Evolutionary conservation across 2,329 filamentous ascomycete genomes (phyloP).

Genomic region (Aspergillus calidoustus): DNA sequence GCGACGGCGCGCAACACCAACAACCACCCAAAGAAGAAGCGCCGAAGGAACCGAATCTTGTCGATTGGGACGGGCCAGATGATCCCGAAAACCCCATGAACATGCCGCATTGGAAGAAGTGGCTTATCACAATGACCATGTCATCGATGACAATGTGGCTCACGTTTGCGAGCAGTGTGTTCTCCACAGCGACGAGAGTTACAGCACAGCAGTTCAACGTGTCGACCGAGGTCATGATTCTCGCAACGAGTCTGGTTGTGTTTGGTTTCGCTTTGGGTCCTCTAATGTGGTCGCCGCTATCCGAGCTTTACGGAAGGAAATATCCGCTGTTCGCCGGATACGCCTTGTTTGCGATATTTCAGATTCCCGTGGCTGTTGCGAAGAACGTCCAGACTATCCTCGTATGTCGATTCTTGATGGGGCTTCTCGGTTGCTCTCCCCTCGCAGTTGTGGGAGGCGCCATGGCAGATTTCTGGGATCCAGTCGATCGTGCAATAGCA

Average conservation of each 20-base stretch:
- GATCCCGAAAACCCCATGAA: conserved; percentile 41
- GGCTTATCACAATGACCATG: conserved; percentile 41
- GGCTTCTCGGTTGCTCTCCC: conserved; percentile 57
- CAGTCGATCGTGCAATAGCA: conserved; percentile 52
- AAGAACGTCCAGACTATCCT: conserved; percentile 60
- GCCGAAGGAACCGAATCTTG: conserved; percentile 34
- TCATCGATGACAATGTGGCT: conserved; percentile 47
- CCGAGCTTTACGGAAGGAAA: conserved; percentile 56
- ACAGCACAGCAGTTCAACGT: conserved; percentile 51
- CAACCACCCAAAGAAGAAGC: conserved; percentile 9
- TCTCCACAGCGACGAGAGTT: conserved; percentile 47
- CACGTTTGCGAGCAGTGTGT: conserved; percentile 54
- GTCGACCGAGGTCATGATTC: conserved; percentile 44
- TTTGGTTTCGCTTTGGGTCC: conserved; percentile 62
- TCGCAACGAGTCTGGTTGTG: conserved; percentile 51
- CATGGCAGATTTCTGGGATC: conserved; percentile 55
- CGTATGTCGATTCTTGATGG: conserved; percentile 59
- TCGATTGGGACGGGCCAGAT: conserved; percentile 39
- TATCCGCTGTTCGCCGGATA: conserved; percentile 56
- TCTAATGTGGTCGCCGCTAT: conserved; percentile 49
- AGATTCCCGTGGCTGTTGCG: conserved; percentile 60
- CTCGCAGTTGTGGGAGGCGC: conserved; percentile 56
- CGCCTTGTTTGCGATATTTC: conserved; percentile 56
- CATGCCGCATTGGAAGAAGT: conserved; percentile 41
- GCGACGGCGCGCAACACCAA: conserved; percentile 10